Evolutionary conservation across 192 early-diverging fungal genomes (phyloP).

Genomic region (Backusella tuberculispora): DNA sequence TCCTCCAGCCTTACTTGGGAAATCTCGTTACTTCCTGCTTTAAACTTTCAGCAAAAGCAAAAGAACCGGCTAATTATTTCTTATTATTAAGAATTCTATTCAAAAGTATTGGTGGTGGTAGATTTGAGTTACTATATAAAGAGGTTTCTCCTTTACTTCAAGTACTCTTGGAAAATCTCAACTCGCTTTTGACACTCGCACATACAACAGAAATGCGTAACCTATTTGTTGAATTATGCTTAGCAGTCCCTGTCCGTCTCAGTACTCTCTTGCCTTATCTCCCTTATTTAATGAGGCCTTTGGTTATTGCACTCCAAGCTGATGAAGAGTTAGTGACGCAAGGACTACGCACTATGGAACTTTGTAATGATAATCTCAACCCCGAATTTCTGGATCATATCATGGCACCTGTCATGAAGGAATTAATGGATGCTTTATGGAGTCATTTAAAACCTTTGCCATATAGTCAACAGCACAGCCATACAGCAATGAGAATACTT

Average conservation of each 20-base stretch:
- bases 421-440: slow-evolving; percentile 94
- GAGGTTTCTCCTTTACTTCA: slow-evolving; percentile 94
- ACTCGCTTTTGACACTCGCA: slow-evolving; percentile 75
- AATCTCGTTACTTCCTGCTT: slow-evolving; percentile 90
- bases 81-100: slow-evolving; percentile 88
- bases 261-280: slow-evolving; percentile 93
- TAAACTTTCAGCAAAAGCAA: slow-evolving; percentile 80
- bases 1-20: slow-evolving; percentile 91
- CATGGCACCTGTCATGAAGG: slow-evolving; percentile 89
- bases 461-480: slow-evolving; percentile 81
- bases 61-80: slow-evolving; percentile 92
- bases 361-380: slow-evolving; percentile 97
- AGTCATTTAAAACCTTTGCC: slow-evolving; percentile 87
- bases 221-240: slow-evolving; percentile 96
- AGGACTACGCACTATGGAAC: slow-evolving; percentile 92
- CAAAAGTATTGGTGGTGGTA: slow-evolving; percentile 95
- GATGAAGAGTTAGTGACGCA: slow-evolving; percentile 95
- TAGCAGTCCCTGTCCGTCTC: slow-evolving; percentile 95
- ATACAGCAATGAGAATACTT: slow-evolving; percentile 88
- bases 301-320: slow-evolving; percentile 90
- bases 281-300: slow-evolving; percentile 93
- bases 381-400: slow-evolving; percentile 98
- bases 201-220: slow-evolving; percentile 87
- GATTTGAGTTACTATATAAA: slow-evolving; percentile 94
- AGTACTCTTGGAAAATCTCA: slow-evolving; percentile 90